Evolutionary conservation across 148 eudicot species (phyloP).

Genomic region (Arbutus unedo): DNA sequence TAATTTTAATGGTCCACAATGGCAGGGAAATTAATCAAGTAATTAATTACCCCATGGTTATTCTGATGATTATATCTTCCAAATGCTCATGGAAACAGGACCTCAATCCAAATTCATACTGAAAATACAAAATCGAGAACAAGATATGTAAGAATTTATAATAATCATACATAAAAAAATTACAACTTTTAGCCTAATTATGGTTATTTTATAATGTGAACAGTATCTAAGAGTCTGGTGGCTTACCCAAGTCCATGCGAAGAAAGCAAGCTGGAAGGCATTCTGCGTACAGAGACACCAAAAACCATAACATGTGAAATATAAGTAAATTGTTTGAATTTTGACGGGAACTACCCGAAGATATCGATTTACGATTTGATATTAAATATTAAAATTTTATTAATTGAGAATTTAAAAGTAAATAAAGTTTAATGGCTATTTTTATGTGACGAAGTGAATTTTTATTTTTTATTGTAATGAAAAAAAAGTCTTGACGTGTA

Average conservation of each 20-base stretch:
- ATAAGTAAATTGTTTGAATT: background rate
- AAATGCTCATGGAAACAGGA: constrained; percentile 11
- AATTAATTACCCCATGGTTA: constrained; percentile 12
- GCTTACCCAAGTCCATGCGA: constrained; percentile 31
- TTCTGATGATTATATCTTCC: constrained; percentile 7
- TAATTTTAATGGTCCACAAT: background rate
- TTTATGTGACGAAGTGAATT: too few species aligned
- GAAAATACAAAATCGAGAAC: background rate
- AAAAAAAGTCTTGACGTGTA: too few species aligned
- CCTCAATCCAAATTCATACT: constrained; percentile 10
- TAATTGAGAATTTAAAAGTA: too few species aligned
- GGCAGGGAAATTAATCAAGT: background rate
- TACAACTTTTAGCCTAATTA: background rate
- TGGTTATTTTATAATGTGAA: background rate
- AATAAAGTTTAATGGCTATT: too few species aligned
- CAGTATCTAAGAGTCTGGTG: background rate
- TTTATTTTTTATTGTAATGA: too few species aligned
- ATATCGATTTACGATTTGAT: too few species aligned
- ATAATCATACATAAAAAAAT: background rate
- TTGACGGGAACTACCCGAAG: background rate
- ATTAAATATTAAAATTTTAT: too few species aligned
- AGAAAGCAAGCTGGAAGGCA: constrained; percentile 38
- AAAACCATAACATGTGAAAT: too few species aligned
- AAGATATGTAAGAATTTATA: background rate
- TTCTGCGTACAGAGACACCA: constrained; percentile 14